A percentile compares a stretch with the other conserved stretches of the same genome.
Evolutionary conservation across 1,284 basidiomycete species (phyloP).

Genomic region (Exsudoporus floridanus): DNA sequence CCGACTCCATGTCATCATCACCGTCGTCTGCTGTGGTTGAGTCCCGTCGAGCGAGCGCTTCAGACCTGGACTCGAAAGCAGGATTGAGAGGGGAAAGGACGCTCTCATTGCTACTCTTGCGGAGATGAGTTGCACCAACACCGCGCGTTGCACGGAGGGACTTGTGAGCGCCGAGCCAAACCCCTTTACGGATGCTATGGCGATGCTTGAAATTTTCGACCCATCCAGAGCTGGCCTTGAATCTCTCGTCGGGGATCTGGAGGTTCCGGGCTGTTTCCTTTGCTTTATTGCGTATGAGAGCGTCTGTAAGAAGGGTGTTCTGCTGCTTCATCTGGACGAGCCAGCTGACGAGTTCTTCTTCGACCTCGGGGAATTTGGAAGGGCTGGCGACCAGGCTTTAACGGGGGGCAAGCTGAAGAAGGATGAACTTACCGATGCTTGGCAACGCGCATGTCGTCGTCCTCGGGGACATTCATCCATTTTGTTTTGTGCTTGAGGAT

Average conservation of each 20-base stretch:
- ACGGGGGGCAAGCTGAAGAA: constrained; percentile 1
- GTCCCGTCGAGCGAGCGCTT: constrained; percentile 27
- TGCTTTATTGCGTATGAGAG: constrained; percentile 69
- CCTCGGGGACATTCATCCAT: constrained; percentile 71
- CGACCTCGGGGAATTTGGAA: constrained; percentile 78
- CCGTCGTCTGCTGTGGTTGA: constrained; percentile 33
- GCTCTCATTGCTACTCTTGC: constrained; percentile 35
- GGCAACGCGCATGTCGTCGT: constrained; percentile 55
- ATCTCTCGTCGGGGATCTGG: constrained; percentile 64
- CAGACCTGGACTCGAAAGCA: constrained; percentile 36
- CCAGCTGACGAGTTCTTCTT: constrained; percentile 62
- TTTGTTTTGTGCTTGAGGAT: constrained; percentile 82
- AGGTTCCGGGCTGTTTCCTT: constrained; percentile 62
- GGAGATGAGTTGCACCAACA: constrained; percentile 36
- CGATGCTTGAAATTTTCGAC: constrained; percentile 89
- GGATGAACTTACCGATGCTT: constrained; percentile 58
- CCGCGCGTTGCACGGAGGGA: constrained; percentile 33
- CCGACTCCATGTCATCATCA: constrained; percentile 39
- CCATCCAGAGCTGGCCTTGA: constrained; percentile 91
- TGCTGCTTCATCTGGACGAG: constrained; percentile 52
- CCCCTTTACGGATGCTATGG: constrained; percentile 66
- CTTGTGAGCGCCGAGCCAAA: constrained; percentile 49
- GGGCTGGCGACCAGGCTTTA: constrained; percentile 43
- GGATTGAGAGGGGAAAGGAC: constrained; percentile 40
- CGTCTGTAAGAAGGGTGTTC: constrained; percentile 64